phyloP scores from a whole-genome alignment of 805 yeast genomes.

The Ogataea nitratoaversa region DNA sequence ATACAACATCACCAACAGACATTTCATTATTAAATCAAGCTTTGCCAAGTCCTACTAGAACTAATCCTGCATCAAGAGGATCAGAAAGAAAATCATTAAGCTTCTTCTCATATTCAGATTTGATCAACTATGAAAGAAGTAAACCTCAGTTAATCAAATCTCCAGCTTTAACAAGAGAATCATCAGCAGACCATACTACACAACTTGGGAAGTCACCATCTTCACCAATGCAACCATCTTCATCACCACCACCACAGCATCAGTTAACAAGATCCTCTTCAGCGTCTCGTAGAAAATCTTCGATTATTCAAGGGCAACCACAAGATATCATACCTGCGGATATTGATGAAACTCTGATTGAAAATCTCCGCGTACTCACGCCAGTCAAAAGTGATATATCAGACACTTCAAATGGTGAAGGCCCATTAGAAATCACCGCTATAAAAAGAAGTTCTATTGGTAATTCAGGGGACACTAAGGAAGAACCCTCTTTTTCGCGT shows the following conservation, averaged over 20 bases:
- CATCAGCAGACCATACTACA: neutral
- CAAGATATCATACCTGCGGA: slow-evolving; percentile 10
- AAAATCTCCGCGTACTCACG: neutral
- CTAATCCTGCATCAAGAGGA: neutral
- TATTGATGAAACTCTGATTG: slow-evolving; percentile 8
- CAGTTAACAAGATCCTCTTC: neutral
- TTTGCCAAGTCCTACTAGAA: slow-evolving; percentile 1
- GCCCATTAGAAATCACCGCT: no score
- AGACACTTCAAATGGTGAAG: no score
- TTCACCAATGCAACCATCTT: neutral
- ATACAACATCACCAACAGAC: neutral
- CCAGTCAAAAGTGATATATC: no score
- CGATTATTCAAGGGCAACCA: slow-evolving; percentile 3
- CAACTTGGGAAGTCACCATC: neutral
- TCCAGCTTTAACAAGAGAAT: neutral
- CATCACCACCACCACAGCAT: neutral
- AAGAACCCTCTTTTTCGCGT: no score
- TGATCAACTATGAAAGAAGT: slow-evolving; percentile 25
- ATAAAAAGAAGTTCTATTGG: no score
- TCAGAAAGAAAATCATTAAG: slow-evolving; percentile 25
- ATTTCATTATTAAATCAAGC: neutral
- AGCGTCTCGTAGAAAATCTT: slow-evolving; percentile 1
- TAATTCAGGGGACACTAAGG: no score
- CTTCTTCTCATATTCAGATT: slow-evolving; percentile 31
- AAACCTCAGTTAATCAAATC: neutral